phyloP scores from a whole-genome alignment of 1,139 yeast genomes.

The Sporopachydermia cereana region DNA sequence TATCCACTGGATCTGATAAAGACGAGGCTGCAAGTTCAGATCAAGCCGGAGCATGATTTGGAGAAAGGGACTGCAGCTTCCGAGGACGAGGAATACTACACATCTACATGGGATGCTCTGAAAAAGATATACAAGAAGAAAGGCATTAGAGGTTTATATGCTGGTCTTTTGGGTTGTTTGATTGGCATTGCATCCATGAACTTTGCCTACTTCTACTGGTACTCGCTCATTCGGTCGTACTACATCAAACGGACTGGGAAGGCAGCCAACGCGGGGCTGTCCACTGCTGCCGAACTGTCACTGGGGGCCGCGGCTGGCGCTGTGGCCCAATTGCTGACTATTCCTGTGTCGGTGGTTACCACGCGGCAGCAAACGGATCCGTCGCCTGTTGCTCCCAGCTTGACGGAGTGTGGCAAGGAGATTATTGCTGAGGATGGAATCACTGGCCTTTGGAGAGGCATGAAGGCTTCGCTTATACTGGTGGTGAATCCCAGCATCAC shows the following conservation, averaged over 20 bases:
- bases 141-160: constrained; percentile 66
- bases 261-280: constrained; percentile 24
- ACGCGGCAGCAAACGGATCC: constrained; percentile 69
- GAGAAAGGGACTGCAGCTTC: neutral
- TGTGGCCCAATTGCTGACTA: constrained; percentile 69
- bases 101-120: constrained; percentile 53
- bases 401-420: constrained; percentile 39
- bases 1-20: constrained; percentile 88
- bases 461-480: constrained; percentile 67
- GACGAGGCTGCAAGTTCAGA: constrained; percentile 48
- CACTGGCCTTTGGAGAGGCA: constrained; percentile 73
- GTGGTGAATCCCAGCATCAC: constrained; percentile 83
- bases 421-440: constrained; percentile 58
- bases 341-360: constrained; percentile 73
- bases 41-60: neutral
- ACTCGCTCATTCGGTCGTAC: constrained; percentile 54
- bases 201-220: constrained; percentile 83
- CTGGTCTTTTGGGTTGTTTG: constrained; percentile 60
- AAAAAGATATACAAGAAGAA: constrained; percentile 41
- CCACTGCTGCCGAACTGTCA: constrained; percentile 60
- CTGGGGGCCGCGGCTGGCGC: constrained; percentile 83
- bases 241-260: constrained; percentile 34
- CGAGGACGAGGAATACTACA: constrained; percentile 27
- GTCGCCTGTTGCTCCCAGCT: constrained; percentile 20
- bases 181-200: constrained; percentile 70